Evolutionary conservation across 139 green algal genomes (phyloP).

Genomic region (Trebouxia sp.): DNA sequence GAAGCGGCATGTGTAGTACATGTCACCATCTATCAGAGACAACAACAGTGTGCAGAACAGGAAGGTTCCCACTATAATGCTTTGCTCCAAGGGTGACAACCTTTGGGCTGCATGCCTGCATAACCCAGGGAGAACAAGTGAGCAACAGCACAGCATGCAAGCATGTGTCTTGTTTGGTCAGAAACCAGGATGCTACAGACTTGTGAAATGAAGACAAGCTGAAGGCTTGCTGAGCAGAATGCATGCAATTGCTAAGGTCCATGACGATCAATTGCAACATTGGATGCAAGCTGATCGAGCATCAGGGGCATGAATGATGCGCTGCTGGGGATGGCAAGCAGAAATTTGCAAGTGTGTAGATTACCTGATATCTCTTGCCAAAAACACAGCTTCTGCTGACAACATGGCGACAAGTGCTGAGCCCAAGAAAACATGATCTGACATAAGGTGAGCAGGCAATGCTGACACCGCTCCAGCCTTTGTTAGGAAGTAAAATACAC

Average conservation of each 20-base stretch:
- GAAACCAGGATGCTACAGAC: background rate
- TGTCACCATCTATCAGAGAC: conserved; percentile 22
- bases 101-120: background rate
- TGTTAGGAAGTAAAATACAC: conserved; percentile 18
- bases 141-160: background rate
- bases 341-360: background rate
- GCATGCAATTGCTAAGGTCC: too few species aligned
- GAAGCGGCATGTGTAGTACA: conserved; percentile 32
- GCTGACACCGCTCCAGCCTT: conserved; percentile 28
- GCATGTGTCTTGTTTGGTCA: background rate
- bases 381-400: conserved; percentile 13
- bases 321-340: too few species aligned
- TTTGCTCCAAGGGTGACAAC: background rate
- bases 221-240: too few species aligned
- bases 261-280: too few species aligned
- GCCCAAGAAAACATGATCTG: conserved; percentile 41
- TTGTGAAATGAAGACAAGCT: too few species aligned
- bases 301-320: too few species aligned
- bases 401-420: conserved; percentile 33
- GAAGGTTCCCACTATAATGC: background rate
- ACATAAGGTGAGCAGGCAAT: conserved; percentile 36
- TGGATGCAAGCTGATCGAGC: too few species aligned
- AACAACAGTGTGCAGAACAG: conserved; percentile 2
- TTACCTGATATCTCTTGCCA: background rate
- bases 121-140: too few species aligned